Conservation (phyloP, 73 alveolate genomes). For the Uronychia binucleata region DNA sequence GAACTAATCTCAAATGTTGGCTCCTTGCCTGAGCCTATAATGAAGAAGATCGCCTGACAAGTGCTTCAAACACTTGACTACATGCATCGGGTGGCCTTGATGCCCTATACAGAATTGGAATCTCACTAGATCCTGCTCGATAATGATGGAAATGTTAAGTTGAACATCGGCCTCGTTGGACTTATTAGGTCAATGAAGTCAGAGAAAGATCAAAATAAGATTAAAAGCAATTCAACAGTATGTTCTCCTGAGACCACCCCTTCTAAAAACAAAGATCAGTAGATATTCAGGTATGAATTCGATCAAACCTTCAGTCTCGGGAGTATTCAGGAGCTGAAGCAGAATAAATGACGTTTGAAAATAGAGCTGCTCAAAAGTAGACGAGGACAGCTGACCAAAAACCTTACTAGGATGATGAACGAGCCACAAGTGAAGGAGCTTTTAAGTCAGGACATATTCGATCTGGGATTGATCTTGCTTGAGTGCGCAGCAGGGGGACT, state of each 20-base stretch:
- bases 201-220: neutral
- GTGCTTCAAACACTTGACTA: slow-evolving; percentile 23
- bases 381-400: neutral
- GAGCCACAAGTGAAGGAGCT: neutral
- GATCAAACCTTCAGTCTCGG: no score
- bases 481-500: slow-evolving; percentile 51
- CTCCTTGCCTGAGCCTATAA: slow-evolving; percentile 34
- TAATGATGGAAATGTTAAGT: slow-evolving; percentile 39
- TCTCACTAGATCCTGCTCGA: slow-evolving; percentile 26
- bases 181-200: neutral
- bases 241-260: no score
- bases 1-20: slow-evolving; percentile 23
- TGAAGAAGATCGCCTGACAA: slow-evolving; percentile 34
- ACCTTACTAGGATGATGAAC: neutral
- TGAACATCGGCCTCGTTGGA: neutral
- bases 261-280: no score
- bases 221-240: neutral
- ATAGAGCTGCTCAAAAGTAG: neutral
- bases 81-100: slow-evolving; percentile 33
- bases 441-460: slow-evolving; percentile 28
- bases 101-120: slow-evolving; percentile 24
- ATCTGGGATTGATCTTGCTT: slow-evolving; percentile 22
- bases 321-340: no score
- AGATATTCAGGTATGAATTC: no score
- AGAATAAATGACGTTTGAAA: no score